phyloP scores from a whole-genome alignment of 345 rosid species.

The Combretum micranthum region DNA sequence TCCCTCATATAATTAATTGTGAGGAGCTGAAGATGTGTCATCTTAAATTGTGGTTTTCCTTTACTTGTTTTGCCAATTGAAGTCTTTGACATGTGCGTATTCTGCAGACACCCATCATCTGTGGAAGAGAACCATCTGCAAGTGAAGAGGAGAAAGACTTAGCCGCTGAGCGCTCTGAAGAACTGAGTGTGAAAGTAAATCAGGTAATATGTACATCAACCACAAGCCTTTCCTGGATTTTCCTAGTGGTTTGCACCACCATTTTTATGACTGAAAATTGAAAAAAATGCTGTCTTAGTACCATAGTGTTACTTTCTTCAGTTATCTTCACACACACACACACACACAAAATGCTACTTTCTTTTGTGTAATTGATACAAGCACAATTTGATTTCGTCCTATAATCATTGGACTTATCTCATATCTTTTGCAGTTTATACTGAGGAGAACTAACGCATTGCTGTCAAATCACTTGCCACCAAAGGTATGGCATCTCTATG shows the following conservation, averaged over 20 bases:
- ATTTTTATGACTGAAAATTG: background rate
- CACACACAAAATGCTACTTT: too few species aligned
- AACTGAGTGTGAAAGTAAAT: slow-evolving; percentile 88
- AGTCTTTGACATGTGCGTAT: slow-evolving; percentile 6
- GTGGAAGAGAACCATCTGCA: slow-evolving; percentile 97
- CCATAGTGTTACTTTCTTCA: too few species aligned
- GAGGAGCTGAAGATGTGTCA: background rate
- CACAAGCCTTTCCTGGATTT: background rate
- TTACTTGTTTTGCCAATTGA: background rate
- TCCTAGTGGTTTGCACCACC: background rate
- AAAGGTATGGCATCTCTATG: slow-evolving; percentile 42
- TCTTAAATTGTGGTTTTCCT: background rate
- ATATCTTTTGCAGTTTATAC: slow-evolving; percentile 68
- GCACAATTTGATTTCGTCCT: background rate
- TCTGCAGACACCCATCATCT: slow-evolving; percentile 73
- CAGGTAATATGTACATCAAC: slow-evolving; percentile 49
- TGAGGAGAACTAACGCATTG: slow-evolving; percentile 91
- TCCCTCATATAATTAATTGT: too few species aligned
- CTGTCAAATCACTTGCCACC: slow-evolving; percentile 98
- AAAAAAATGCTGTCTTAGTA: background rate
- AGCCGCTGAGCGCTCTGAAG: slow-evolving; percentile 78
- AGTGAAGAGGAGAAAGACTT: slow-evolving; percentile 74
- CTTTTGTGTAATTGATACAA: too few species aligned
- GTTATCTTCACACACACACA: too few species aligned
- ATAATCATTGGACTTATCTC: background rate